Conservation (phyloP, 2,329 filamentous ascomycete species). For the Pseudogymnoascus sp. region DNA sequence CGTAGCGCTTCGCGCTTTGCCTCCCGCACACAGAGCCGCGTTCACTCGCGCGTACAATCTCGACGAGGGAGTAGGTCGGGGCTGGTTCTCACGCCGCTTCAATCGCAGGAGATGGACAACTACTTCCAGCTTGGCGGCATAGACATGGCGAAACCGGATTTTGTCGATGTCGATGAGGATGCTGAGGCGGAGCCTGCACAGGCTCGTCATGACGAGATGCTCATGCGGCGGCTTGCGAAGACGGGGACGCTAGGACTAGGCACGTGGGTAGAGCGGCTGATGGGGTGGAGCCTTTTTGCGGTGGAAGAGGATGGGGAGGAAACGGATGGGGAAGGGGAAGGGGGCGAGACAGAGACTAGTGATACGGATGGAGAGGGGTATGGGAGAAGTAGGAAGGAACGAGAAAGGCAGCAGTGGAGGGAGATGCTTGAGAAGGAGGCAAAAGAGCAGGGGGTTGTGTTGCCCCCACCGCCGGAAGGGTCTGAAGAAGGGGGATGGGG, state of each 20-base stretch:
- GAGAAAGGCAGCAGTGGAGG: neutral
- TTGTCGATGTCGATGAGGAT: slow-evolving; percentile 53
- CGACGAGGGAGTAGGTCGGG: slow-evolving; percentile 22
- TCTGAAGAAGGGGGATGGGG: slow-evolving; percentile 54
- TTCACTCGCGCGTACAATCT: slow-evolving; percentile 36
- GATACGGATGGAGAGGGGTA: slow-evolving; percentile 31
- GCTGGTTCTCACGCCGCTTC: slow-evolving; percentile 33
- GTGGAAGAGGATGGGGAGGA: slow-evolving; percentile 53
- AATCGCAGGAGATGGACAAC: slow-evolving; percentile 37
- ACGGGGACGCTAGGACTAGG: slow-evolving; percentile 43
- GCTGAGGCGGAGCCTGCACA: slow-evolving; percentile 42
- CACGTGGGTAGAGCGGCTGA: slow-evolving; percentile 50
- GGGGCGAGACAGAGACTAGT: slow-evolving; percentile 31
- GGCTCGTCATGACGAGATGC: slow-evolving; percentile 45
- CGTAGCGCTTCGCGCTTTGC: slow-evolving; percentile 37
- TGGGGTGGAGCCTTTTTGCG: slow-evolving; percentile 54
- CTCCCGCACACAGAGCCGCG: slow-evolving; percentile 25
- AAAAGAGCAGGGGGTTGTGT: slow-evolving; percentile 15
- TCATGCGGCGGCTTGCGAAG: slow-evolving; percentile 48
- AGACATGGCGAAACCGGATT: slow-evolving; percentile 41
- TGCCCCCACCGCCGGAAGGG: slow-evolving; percentile 36
- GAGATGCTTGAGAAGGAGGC: slow-evolving; percentile 18
- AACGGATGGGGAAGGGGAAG: slow-evolving; percentile 32
- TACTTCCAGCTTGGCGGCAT: slow-evolving; percentile 31
- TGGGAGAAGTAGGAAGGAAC: slow-evolving; percentile 5